phyloP scores from a whole-genome alignment of 306 rosid genomes.

The Prosopis cineraria region DNA sequence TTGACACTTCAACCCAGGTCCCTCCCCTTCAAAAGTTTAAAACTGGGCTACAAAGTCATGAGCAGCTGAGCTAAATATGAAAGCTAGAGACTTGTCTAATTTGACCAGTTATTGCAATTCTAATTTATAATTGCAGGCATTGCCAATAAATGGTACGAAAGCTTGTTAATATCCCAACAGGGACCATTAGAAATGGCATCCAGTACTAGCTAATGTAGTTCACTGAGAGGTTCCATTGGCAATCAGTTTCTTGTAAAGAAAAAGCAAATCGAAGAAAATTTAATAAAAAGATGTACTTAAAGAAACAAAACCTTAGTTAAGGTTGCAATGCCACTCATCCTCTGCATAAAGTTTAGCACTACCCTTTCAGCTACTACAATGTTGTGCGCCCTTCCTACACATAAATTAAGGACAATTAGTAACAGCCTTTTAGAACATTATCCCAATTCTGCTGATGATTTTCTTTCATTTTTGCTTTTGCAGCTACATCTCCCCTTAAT shows the following conservation, averaged over 20 bases:
- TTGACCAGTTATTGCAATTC: conserved; percentile 10
- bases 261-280: conserved; percentile 4
- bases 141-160: neutral
- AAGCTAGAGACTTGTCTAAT: conserved; percentile 12
- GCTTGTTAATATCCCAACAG: conserved; percentile 6
- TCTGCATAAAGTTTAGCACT: conserved; percentile 91
- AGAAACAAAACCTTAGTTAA: conserved; percentile 67
- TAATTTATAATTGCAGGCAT: neutral
- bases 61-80: conserved; percentile 6
- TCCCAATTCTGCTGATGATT: conserved; percentile 18
- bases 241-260: neutral
- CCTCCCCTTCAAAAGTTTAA: neutral
- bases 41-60: neutral
- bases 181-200: conserved; percentile 9
- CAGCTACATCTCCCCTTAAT: neutral
- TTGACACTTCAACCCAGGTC: neutral
- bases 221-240: neutral
- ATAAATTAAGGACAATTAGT: conserved; percentile 24
- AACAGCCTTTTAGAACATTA: conserved; percentile 30
- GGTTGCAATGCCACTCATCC: conserved; percentile 98
- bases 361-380: conserved; percentile 88
- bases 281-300: neutral
- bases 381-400: conserved; percentile 78
- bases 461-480: neutral
- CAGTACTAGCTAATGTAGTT: conserved; percentile 19